phyloP scores from a whole-genome alignment of 2,329 filamentous ascomycete genomes.

The Stemphylium beticola region DNA sequence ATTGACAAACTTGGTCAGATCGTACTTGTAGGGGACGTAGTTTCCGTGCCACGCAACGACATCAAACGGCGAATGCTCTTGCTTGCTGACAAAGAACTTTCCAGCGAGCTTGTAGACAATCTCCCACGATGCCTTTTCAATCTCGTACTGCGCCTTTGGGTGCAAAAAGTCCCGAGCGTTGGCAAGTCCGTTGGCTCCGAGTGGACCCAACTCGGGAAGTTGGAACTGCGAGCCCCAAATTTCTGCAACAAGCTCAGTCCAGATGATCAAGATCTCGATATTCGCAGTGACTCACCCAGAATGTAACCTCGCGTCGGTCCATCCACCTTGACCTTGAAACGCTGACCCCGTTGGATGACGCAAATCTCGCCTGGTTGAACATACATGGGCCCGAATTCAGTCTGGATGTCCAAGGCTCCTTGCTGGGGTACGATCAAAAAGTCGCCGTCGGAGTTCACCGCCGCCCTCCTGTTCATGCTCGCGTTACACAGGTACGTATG shows the following conservation, averaged over 20 bases:
- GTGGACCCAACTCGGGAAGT: slow-evolving; percentile 47
- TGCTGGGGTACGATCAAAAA: slow-evolving; percentile 78
- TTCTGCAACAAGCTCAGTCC: slow-evolving; percentile 28
- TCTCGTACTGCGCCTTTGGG: slow-evolving; percentile 70
- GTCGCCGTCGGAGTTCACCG: slow-evolving; percentile 73
- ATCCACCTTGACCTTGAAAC: slow-evolving; percentile 72
- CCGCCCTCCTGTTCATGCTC: slow-evolving; percentile 48
- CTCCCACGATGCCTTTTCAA: slow-evolving; percentile 53
- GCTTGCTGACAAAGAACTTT: slow-evolving; percentile 67
- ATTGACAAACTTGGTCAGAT: slow-evolving; percentile 76
- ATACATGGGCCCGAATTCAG: slow-evolving; percentile 75
- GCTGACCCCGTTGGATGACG: slow-evolving; percentile 75
- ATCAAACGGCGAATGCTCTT: slow-evolving; percentile 77
- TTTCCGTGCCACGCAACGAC: slow-evolving; percentile 82
- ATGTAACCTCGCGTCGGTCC: slow-evolving; percentile 74
- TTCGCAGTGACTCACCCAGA: slow-evolving; percentile 54
- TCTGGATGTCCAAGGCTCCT: slow-evolving; percentile 75
- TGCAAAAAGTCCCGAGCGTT: slow-evolving; percentile 70
- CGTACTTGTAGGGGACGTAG: slow-evolving; percentile 79
- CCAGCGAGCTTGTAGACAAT: slow-evolving; percentile 64
- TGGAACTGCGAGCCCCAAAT: slow-evolving; percentile 50
- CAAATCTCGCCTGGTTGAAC: slow-evolving; percentile 80
- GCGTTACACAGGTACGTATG: slow-evolving; percentile 45
- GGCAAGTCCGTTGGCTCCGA: slow-evolving; percentile 50
- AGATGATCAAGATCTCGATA: background rate